A percentile compares a stretch with the other conserved stretches of the same genome.
Evolutionary conservation across 345 rosid genomes (phyloP).

Genomic region (Cardamine resedifolia): DNA sequence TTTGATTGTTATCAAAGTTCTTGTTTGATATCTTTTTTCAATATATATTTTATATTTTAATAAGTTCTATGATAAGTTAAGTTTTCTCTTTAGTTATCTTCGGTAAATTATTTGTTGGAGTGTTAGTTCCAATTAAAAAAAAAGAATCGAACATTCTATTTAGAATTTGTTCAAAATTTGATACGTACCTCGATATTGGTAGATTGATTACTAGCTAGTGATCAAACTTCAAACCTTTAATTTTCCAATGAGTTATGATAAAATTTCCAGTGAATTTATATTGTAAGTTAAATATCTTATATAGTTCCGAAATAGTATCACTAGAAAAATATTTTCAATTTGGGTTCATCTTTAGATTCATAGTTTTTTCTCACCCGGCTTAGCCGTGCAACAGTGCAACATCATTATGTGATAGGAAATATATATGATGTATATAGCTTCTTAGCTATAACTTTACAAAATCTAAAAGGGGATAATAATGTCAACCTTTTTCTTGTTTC

Average conservation of each 20-base stretch:
- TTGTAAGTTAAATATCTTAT: neutral
- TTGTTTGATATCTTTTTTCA: neutral
- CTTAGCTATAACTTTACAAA: constrained; percentile 28
- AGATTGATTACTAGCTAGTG: neutral
- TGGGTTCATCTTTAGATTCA: neutral
- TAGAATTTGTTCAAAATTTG: neutral
- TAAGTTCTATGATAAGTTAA: neutral
- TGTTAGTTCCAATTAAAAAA: neutral
- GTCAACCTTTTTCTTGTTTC: constrained; percentile 38
- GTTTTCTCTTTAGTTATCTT: neutral
- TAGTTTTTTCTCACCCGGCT: neutral
- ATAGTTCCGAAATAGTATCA: neutral
- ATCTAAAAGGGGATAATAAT: constrained; percentile 33
- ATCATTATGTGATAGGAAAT: constrained; percentile 9
- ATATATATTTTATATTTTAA: neutral
- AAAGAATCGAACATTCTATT: neutral
- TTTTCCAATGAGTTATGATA: neutral
- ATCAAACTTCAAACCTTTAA: neutral
- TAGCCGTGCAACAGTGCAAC: constrained; percentile 19
- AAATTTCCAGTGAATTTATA: neutral
- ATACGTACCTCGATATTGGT: neutral
- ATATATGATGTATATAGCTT: constrained; percentile 10
- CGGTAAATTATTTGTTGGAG: neutral
- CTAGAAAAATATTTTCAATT: neutral
- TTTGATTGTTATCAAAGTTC: neutral